Evolutionary conservation across 1,284 basidiomycete genomes (phyloP).

Genomic region (Ceratorhiza oryzae-sativae): DNA sequence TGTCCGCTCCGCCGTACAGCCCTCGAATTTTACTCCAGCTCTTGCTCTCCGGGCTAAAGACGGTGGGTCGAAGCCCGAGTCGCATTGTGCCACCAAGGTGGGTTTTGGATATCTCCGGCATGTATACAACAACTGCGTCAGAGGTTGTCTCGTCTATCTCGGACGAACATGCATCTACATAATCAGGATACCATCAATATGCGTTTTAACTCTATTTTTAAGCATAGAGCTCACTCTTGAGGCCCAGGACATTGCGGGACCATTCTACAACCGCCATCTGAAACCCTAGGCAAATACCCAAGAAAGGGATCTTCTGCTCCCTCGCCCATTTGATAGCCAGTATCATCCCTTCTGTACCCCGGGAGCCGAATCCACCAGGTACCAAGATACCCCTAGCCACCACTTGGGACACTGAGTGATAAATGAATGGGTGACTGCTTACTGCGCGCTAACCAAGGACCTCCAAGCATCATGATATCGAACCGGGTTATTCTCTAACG

Average conservation of each 20-base stretch:
- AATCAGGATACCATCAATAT: neutral
- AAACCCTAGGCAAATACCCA: conserved; percentile 98
- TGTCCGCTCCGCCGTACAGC: conserved; percentile 84
- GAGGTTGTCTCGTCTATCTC: conserved; percentile 72
- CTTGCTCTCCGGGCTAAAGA: conserved; percentile 75
- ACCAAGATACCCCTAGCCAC: conserved; percentile 84
- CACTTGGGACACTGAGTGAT: neutral
- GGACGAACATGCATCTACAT: conserved; percentile 82
- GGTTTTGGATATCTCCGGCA: conserved; percentile 98
- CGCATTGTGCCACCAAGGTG: conserved; percentile 99
- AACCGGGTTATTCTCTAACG: conserved; percentile 80
- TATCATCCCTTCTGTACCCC: conserved; percentile 98
- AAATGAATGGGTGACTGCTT: conserved; percentile 46
- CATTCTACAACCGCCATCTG: conserved; percentile 97
- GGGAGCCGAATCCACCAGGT: conserved; percentile 92
- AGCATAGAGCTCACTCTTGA: conserved; percentile 59
- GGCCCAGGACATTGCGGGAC: conserved; percentile 84
- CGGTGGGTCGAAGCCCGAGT: conserved; percentile 90
- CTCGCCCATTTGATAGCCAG: conserved; percentile 96
- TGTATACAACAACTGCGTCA: conserved; percentile 91
- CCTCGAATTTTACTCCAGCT: conserved; percentile 73
- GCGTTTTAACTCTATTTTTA: too few relatives aligned
- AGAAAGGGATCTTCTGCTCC: conserved; percentile 93
- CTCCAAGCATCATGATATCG: conserved; percentile 97
- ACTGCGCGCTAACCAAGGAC: conserved; percentile 89